These are phyloP conservation scores for Phytopythium chamaehyphon DNA, from an alignment of 352 stramenopile genomes.

Conservation along the genomic window DNA sequence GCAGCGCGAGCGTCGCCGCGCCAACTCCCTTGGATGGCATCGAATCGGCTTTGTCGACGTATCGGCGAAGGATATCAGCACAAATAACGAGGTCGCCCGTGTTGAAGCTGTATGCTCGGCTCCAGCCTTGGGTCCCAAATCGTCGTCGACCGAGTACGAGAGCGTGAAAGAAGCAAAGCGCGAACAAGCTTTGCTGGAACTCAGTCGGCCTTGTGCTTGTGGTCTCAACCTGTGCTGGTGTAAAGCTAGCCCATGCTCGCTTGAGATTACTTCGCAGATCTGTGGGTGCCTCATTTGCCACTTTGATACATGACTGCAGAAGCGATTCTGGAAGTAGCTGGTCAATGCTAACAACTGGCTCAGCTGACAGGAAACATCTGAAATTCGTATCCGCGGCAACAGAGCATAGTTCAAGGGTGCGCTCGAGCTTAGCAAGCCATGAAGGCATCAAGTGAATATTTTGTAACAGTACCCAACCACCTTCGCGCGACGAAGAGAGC, in stretches of 20 bases:
- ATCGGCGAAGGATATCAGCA: constrained; percentile 68
- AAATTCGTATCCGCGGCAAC: constrained; percentile 90
- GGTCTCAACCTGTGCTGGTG: constrained; percentile 68
- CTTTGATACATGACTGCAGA: constrained; percentile 85
- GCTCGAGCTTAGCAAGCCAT: constrained; percentile 85
- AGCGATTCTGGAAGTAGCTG: constrained; percentile 70
- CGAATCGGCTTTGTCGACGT: constrained; percentile 35
- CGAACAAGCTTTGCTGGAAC: constrained; percentile 92
- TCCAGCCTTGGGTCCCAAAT: constrained; percentile 93
- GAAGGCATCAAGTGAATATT: constrained; percentile 92
- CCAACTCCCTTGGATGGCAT: neutral
- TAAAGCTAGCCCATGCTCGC: constrained; percentile 76
- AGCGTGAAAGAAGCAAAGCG: constrained; percentile 93
- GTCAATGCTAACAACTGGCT: constrained; percentile 23
- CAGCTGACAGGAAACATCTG: constrained; percentile 92
- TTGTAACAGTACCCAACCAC: constrained; percentile 89
- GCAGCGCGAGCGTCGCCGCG: constrained; percentile 16
- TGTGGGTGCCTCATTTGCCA: constrained; percentile 78
- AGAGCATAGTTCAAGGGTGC: constrained; percentile 69
- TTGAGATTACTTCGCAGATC: constrained; percentile 82
- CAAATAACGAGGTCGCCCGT: constrained; percentile 94
- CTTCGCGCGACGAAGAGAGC: constrained; percentile 61
- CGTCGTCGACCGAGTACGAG: constrained; percentile 86
- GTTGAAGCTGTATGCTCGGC: constrained; percentile 92
- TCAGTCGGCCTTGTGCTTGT: constrained; percentile 63